These are phyloP conservation scores for Pythium phragmitis DNA, from an alignment of 352 stramenopile species.

Conservation along the genomic window DNA sequence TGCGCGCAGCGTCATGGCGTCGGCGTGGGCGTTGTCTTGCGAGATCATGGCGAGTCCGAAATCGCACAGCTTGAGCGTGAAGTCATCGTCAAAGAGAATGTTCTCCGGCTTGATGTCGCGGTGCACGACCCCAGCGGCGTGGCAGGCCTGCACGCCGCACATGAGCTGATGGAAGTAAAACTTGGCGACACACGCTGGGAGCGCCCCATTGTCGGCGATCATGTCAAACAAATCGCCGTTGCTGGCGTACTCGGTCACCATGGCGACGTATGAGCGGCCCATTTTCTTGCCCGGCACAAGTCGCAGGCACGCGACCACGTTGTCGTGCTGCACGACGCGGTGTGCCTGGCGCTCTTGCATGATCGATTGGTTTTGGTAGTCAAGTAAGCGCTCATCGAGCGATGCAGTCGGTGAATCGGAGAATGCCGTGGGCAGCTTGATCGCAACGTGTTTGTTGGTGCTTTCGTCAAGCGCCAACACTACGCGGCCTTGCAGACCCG, in stretches of 20 bases:
- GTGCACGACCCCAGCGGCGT: slow-evolving; percentile 74
- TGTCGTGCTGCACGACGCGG: slow-evolving; percentile 47
- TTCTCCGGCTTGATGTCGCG: slow-evolving; percentile 88
- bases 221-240: slow-evolving; percentile 89
- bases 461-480: slow-evolving; percentile 54
- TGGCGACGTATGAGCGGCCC: slow-evolving; percentile 53
- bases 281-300: slow-evolving; percentile 47
- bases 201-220: slow-evolving; percentile 64
- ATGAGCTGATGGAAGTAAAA: slow-evolving; percentile 85
- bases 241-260: slow-evolving; percentile 79
- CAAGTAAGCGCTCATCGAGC: slow-evolving; percentile 40
- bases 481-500: slow-evolving; percentile 63
- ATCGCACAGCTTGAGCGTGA: slow-evolving; percentile 91
- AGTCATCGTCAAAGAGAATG: slow-evolving; percentile 77
- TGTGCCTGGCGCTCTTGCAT: slow-evolving; percentile 62
- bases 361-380: slow-evolving; percentile 65
- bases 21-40: slow-evolving; percentile 19
- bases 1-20: slow-evolving; percentile 43
- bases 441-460: slow-evolving; percentile 47
- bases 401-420: slow-evolving; percentile 23
- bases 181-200: slow-evolving; percentile 60
- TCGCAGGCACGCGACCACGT: slow-evolving; percentile 50
- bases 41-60: slow-evolving; percentile 84
- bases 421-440: slow-evolving; percentile 61
- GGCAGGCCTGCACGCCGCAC: slow-evolving; percentile 70